Conservation (phyloP, 345 rosid species). For the Eucalyptus marginata region DNA sequence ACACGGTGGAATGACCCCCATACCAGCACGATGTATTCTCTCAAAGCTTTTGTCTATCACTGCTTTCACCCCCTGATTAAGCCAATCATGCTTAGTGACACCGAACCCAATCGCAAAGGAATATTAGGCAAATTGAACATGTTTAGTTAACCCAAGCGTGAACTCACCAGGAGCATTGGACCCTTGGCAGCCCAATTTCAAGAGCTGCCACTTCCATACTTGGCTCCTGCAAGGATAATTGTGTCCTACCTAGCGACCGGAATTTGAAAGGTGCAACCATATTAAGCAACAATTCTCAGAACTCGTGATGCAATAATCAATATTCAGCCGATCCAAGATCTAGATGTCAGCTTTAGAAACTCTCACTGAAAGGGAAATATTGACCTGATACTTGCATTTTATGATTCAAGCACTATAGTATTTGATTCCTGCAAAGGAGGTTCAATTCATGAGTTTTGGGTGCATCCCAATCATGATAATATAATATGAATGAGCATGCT, state of each 20-base stretch:
- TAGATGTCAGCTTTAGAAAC: neutral
- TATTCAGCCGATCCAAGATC: neutral
- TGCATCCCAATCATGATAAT: neutral
- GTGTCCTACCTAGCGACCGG: slow-evolving; percentile 48
- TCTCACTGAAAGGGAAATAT: neutral
- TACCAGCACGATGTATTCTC: too few species aligned
- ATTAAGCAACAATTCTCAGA: neutral
- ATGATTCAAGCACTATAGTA: neutral
- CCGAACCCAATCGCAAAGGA: too few species aligned
- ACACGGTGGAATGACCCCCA: too few species aligned
- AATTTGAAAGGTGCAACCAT: neutral
- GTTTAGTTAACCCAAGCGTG: neutral
- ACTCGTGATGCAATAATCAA: neutral
- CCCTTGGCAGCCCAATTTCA: slow-evolving; percentile 97
- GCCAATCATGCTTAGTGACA: too few species aligned
- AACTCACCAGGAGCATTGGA: slow-evolving; percentile 54
- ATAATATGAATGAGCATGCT: neutral
- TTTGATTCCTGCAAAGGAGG: too few species aligned
- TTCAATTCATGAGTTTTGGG: too few species aligned
- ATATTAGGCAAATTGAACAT: too few species aligned
- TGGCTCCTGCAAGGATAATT: slow-evolving; percentile 71
- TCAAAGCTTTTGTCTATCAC: too few species aligned
- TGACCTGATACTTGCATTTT: neutral
- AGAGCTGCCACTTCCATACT: slow-evolving; percentile 91
- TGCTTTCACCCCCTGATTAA: too few species aligned